Conservation (phyloP, 2,329 filamentous ascomycete genomes). For the Fusarium longipes region DNA sequence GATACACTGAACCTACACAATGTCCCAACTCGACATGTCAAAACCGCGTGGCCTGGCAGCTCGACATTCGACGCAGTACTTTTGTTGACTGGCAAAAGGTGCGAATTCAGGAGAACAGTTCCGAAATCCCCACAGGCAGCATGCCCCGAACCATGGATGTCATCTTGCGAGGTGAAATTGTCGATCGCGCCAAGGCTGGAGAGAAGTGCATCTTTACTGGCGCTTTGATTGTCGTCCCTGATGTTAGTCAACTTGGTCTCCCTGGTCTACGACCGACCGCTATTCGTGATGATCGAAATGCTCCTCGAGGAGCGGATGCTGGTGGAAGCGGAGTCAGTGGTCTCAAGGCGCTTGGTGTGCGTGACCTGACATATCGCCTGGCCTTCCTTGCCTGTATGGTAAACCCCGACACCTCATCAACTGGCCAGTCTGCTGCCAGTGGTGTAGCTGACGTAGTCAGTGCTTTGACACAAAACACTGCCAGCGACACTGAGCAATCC, state of each 20-base stretch:
- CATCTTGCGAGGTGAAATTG: slow-evolving; percentile 95
- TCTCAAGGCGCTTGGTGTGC: slow-evolving; percentile 90
- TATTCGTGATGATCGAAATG: slow-evolving; percentile 82
- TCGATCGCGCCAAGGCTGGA: slow-evolving; percentile 95
- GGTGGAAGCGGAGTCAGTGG: slow-evolving; percentile 88
- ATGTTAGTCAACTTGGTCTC: slow-evolving; percentile 93
- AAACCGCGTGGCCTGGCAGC: slow-evolving; percentile 91
- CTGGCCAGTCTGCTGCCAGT: slow-evolving; percentile 75
- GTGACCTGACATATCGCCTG: slow-evolving; percentile 93
- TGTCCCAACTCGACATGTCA: slow-evolving; percentile 89
- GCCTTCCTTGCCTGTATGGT: slow-evolving; percentile 99
- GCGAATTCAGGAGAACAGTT: slow-evolving; percentile 96
- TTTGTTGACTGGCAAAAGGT: slow-evolving; percentile 99
- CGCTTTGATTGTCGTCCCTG: slow-evolving; percentile 93
- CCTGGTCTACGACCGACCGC: slow-evolving; percentile 87
- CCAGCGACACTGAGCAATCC: slow-evolving; percentile 73
- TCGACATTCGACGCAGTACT: slow-evolving; percentile 97
- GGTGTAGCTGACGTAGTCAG: slow-evolving; percentile 83
- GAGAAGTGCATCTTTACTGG: slow-evolving; percentile 99
- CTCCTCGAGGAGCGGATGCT: slow-evolving; percentile 78
- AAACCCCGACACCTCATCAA: slow-evolving; percentile 84
- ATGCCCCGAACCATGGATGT: slow-evolving; percentile 99
- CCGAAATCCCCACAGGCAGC: slow-evolving; percentile 96
- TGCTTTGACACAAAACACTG: slow-evolving; percentile 73
- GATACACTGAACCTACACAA: slow-evolving; percentile 95